A percentile compares a stretch with the other conserved stretches of the same genome.
These are phyloP conservation scores for Pleurotus djamor DNA, from an alignment of 768 basidiomycete species.

Conservation along the genomic window DNA sequence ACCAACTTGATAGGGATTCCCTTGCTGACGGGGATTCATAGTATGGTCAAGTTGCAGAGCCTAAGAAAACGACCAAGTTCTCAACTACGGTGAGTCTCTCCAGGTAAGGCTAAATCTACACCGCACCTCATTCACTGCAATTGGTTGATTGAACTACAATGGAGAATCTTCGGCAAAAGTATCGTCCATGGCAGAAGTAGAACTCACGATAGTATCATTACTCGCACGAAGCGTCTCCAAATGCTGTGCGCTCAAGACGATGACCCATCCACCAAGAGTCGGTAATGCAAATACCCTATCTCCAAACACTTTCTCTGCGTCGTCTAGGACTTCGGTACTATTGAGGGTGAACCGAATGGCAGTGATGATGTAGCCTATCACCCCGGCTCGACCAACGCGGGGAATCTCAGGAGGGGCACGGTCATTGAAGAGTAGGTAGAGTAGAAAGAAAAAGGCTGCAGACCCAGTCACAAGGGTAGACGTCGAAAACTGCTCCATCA, in stretches of 20 bases:
- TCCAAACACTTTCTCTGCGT: conserved; percentile 12
- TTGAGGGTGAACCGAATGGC: conserved; percentile 10
- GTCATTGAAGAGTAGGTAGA: background rate
- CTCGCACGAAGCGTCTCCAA: conserved; percentile 10
- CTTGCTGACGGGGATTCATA: background rate
- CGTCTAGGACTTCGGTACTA: conserved; percentile 10
- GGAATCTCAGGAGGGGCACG: background rate
- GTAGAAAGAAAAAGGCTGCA: background rate
- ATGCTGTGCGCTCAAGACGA: conserved; percentile 13
- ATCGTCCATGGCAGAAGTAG: background rate
- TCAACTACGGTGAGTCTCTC: no score
- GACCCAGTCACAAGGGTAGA: no score
- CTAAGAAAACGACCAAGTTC: no score
- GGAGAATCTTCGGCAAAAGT: background rate
- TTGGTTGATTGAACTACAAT: conserved; percentile 8
- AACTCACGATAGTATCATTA: conserved; percentile 14
- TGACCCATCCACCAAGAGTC: conserved; percentile 11
- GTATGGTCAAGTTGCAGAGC: background rate
- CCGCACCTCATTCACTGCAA: no score
- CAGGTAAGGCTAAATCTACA: no score
- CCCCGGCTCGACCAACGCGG: conserved; percentile 13
- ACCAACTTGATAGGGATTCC: background rate
- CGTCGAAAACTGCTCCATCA: no score
- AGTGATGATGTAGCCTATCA: conserved; percentile 13
- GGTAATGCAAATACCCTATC: conserved; percentile 15